Evolutionary conservation across 1,284 basidiomycete species (phyloP).

Genomic region (Leccinum angustisporum): DNA sequence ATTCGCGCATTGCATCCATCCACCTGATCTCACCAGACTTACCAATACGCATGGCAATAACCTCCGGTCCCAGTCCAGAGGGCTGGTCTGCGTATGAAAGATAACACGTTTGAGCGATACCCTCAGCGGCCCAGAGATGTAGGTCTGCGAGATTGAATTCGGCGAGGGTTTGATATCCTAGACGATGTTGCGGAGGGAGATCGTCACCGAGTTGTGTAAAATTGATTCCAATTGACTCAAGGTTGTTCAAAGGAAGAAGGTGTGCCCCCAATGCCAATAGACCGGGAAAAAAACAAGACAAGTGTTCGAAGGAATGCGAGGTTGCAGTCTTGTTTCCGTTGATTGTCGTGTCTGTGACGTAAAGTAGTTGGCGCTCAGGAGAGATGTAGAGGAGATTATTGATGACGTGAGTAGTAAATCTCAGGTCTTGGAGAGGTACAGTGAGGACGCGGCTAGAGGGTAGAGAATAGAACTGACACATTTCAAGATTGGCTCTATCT

Average conservation of each 20-base stretch:
- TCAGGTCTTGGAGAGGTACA: conserved; percentile 51
- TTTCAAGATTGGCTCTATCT: conserved; percentile 56
- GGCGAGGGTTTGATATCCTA: conserved; percentile 37
- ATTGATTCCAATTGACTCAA: conserved; percentile 45
- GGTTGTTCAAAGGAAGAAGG: conserved; percentile 54
- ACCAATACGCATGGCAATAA: conserved; percentile 43
- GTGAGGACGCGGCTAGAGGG: conserved; percentile 8
- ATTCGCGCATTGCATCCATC: conserved; percentile 52
- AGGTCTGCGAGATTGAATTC: conserved; percentile 48
- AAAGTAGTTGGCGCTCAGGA: conserved; percentile 63
- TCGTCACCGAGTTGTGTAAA: conserved; percentile 37
- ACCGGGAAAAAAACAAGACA: conserved; percentile 78
- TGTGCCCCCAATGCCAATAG: conserved; percentile 72
- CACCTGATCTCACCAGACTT: conserved; percentile 40
- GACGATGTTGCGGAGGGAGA: conserved; percentile 39
- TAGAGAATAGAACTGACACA: conserved; percentile 49
- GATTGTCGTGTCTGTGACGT: conserved; percentile 58
- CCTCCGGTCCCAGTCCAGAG: conserved; percentile 64
- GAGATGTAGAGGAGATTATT: conserved; percentile 66
- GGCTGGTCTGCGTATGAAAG: conserved; percentile 62
- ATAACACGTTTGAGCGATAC: conserved; percentile 67
- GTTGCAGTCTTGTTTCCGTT: conserved; percentile 34
- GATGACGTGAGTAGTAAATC: conserved; percentile 59
- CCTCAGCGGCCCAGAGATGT: conserved; percentile 68
- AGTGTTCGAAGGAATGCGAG: conserved; percentile 65